These are phyloP conservation scores for Biancaea sappan DNA, from an alignment of 306 rosid genomes.

Conservation along the genomic window DNA sequence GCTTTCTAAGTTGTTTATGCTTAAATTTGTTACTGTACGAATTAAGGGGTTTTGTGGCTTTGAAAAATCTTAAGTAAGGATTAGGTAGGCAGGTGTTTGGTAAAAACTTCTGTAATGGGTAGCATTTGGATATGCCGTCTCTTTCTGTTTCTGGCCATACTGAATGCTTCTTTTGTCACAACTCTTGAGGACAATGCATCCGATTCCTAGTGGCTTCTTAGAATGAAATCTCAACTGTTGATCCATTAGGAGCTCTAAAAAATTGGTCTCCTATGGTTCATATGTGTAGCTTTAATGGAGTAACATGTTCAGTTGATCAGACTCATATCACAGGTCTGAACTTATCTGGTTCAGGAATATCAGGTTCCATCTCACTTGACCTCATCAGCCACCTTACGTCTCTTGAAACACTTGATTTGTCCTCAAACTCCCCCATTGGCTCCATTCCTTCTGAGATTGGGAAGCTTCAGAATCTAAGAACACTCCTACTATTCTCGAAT, in stretches of 20 bases:
- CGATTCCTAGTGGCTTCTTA: conserved; percentile 67
- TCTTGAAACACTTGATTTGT: conserved; percentile 80
- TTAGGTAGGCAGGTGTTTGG: no score
- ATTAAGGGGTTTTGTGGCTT: no score
- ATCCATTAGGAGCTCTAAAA: conserved; percentile 59
- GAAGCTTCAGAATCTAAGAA: conserved; percentile 60
- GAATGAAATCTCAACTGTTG: conserved; percentile 68
- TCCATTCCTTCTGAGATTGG: conserved; percentile 70
- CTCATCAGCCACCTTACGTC: conserved; percentile 52
- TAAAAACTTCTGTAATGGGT: conserved; percentile 43
- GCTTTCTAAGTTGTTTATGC: no score
- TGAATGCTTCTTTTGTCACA: conserved; percentile 42
- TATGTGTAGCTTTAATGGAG: conserved; percentile 75
- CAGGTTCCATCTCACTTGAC: conserved; percentile 67
- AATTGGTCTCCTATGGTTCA: conserved; percentile 71
- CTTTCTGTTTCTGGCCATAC: conserved; percentile 46
- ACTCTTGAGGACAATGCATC: conserved; percentile 46
- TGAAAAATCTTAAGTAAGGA: no score
- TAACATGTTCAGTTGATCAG: conserved; percentile 63
- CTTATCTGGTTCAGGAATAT: conserved; percentile 69
- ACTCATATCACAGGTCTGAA: conserved; percentile 57
- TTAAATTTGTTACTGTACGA: no score
- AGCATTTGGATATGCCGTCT: conserved; percentile 46
- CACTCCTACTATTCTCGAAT: conserved; percentile 66
- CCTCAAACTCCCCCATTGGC: conserved; percentile 72